These are phyloP conservation scores for Sclerotinia nivalis DNA, from an alignment of 2,329 filamentous ascomycete species.

Conservation along the genomic window DNA sequence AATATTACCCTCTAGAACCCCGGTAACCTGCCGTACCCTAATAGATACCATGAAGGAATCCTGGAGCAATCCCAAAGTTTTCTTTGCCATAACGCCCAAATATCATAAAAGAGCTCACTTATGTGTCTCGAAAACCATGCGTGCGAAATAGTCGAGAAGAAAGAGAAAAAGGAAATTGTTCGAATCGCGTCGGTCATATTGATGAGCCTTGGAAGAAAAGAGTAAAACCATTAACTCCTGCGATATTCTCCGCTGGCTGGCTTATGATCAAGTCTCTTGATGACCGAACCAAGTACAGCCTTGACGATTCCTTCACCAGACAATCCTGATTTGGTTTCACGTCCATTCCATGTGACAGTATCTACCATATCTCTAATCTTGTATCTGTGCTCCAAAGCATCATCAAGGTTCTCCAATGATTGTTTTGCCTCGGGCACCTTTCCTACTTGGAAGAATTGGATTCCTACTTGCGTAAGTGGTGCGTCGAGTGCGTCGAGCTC, in stretches of 20 bases:
- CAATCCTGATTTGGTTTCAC: slow-evolving; percentile 46
- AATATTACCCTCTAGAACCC: background rate
- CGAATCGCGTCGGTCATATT: background rate
- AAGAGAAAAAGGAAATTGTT: background rate
- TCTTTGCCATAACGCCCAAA: background rate
- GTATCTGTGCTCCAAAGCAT: slow-evolving; percentile 60
- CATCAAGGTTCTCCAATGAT: slow-evolving; percentile 73
- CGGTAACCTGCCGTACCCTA: too few relatives aligned
- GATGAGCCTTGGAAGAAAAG: too few relatives aligned
- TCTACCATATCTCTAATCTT: slow-evolving; percentile 86
- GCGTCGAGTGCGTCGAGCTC: slow-evolving; percentile 70
- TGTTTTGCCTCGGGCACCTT: slow-evolving; percentile 63
- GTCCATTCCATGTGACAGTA: slow-evolving; percentile 72
- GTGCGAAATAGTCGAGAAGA: background rate
- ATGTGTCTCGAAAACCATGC: background rate
- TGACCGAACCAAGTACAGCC: slow-evolving; percentile 75
- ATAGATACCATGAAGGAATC: background rate
- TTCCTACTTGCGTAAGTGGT: slow-evolving; percentile 77
- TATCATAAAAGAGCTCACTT: background rate
- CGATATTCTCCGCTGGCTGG: slow-evolving; percentile 32
- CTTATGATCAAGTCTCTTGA: slow-evolving; percentile 62
- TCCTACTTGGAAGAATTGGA: slow-evolving; percentile 97
- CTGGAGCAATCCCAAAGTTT: background rate
- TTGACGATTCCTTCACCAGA: slow-evolving; percentile 76
- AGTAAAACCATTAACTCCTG: background rate